A percentile compares a stretch with the other conserved stretches of the same genome.
These are phyloP conservation scores for Macrocybe gigantea DNA, from an alignment of 768 basidiomycete species.

Conservation along the genomic window DNA sequence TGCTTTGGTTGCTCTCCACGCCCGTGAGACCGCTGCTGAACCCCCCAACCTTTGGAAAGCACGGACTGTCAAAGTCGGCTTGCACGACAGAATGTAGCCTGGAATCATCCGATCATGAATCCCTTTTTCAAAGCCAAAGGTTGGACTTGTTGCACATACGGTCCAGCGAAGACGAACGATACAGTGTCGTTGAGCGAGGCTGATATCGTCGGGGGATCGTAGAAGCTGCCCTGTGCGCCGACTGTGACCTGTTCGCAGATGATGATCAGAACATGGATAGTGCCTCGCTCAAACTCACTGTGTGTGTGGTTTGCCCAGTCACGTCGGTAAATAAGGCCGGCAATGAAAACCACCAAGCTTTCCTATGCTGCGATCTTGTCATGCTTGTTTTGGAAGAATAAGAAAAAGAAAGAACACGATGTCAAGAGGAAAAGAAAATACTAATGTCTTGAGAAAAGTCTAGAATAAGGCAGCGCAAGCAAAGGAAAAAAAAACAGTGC, in stretches of 20 bases:
- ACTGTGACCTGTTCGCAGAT: conserved; percentile 25
- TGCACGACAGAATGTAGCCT: conserved; percentile 38
- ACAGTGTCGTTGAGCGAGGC: conserved; percentile 28
- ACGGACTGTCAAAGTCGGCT: conserved; percentile 28
- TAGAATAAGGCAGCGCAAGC: conserved; percentile 1
- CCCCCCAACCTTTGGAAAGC: conserved; percentile 30
- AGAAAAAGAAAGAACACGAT: not conserved
- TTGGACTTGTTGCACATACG: conserved; percentile 15
- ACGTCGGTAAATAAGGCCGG: no score
- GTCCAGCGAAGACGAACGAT: conserved; percentile 32
- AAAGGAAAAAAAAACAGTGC: not conserved
- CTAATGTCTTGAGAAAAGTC: not conserved
- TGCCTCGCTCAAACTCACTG: conserved; percentile 2
- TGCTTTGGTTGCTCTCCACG: conserved; percentile 11
- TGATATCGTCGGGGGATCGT: conserved; percentile 23
- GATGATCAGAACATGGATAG: not conserved
- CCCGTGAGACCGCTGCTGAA: conserved; percentile 32
- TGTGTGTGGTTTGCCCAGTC: conserved; percentile 3
- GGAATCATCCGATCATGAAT: not conserved
- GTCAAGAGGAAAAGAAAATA: not conserved
- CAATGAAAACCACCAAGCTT: no score
- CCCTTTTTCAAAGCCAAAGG: not conserved
- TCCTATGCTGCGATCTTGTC: not conserved
- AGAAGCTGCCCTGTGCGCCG: conserved; percentile 34
- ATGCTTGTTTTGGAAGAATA: conserved; percentile 1